Evolutionary conservation across 208 protist species (phyloP).

Genomic region (Leishmania guyanensis): DNA sequence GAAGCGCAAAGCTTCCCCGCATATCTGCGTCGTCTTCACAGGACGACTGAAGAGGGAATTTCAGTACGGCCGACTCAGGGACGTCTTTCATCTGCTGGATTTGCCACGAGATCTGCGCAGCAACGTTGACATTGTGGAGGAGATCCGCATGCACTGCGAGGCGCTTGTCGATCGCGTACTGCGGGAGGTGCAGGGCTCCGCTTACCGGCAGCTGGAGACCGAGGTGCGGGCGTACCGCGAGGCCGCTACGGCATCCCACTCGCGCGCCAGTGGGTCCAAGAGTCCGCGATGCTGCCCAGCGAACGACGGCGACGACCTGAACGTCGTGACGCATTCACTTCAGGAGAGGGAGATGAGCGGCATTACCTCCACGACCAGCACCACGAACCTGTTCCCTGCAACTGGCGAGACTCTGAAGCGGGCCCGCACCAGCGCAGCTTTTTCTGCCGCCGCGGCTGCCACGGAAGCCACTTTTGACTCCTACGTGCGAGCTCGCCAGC

Average conservation of each 20-base stretch:
- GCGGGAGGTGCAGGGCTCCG: slow-evolving; percentile 38
- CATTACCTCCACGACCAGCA: background rate
- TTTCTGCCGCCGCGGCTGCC: background rate
- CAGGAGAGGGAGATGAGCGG: background rate
- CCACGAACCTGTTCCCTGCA: background rate
- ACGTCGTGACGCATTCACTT: background rate
- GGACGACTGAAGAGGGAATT: slow-evolving; percentile 58
- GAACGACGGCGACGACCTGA: background rate
- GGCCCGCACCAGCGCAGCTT: background rate
- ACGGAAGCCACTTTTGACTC: slow-evolving; percentile 5
- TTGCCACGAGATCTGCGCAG: slow-evolving; percentile 51
- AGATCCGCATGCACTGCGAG: slow-evolving; percentile 76
- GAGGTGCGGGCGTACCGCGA: slow-evolving; percentile 31
- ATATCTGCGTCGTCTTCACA: slow-evolving; percentile 74
- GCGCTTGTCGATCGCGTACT: slow-evolving; percentile 62
- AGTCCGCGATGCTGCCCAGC: background rate
- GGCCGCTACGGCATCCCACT: background rate
- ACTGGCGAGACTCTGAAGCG: background rate
- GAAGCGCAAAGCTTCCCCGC: slow-evolving; percentile 65
- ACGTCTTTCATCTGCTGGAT: slow-evolving; percentile 77
- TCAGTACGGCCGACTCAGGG: slow-evolving; percentile 46
- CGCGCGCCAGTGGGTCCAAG: background rate
- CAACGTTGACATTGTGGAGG: slow-evolving; percentile 50
- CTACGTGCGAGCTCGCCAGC: slow-evolving; percentile 20
- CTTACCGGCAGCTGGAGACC: slow-evolving; percentile 19